These are phyloP conservation scores for Verticillium longisporum DNA, from an alignment of 2,329 filamentous ascomycete species.

Conservation along the genomic window DNA sequence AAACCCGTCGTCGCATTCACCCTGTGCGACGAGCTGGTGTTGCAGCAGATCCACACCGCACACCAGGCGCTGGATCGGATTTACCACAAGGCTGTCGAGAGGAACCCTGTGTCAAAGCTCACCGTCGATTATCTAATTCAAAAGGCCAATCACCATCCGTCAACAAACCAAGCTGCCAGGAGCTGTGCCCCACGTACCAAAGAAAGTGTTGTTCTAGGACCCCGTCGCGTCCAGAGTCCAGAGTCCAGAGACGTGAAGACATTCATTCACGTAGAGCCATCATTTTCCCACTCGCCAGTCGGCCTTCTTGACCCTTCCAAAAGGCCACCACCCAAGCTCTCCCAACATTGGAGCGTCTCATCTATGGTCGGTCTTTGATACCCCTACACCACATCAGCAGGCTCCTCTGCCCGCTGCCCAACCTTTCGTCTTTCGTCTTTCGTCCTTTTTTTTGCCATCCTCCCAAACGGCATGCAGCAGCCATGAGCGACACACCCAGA, in stretches of 20 bases:
- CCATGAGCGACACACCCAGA: constrained; percentile 79
- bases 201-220: background rate
- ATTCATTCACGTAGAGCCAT: background rate
- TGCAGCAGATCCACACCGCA: too few relatives aligned
- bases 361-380: background rate
- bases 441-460: background rate
- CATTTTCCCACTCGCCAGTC: background rate
- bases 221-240: background rate
- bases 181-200: background rate
- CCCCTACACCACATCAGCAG: background rate
- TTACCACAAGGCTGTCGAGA: too few relatives aligned
- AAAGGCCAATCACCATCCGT: background rate
- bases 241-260: background rate
- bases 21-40: too few relatives aligned
- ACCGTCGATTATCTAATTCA: background rate
- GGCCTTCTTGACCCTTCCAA: background rate
- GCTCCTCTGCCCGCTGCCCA: background rate
- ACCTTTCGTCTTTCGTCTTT: background rate
- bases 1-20: too few relatives aligned
- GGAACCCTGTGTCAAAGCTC: background rate
- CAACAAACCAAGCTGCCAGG: background rate
- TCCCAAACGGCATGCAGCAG: constrained; percentile 16
- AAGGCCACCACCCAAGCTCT: background rate
- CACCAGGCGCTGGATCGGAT: too few relatives aligned
- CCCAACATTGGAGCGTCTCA: background rate